These are phyloP conservation scores for Penicillium sp. DNA, from an alignment of 2,329 filamentous ascomycete species.

Conservation along the genomic window DNA sequence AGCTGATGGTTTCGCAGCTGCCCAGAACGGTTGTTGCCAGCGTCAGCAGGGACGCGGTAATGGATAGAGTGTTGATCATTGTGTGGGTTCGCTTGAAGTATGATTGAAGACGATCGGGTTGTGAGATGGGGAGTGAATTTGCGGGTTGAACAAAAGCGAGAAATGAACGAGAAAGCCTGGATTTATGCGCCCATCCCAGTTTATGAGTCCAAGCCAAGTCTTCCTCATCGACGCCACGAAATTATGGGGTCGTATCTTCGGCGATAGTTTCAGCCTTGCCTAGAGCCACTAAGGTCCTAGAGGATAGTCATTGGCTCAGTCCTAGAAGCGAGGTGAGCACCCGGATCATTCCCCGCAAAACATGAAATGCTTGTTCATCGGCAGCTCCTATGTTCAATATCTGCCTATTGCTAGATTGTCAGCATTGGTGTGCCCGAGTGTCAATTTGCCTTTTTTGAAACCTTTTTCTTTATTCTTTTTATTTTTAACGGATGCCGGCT, in stretches of 20 bases:
- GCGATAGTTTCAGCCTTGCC: neutral
- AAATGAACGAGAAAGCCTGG: neutral
- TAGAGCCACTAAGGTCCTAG: neutral
- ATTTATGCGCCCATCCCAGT: neutral
- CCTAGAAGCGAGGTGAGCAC: neutral
- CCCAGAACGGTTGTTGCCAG: constrained; percentile 9
- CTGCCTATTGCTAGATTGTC: neutral
- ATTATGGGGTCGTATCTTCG: neutral
- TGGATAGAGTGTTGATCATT: neutral
- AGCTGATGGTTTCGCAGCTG: constrained; percentile 9
- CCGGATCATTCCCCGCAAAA: neutral
- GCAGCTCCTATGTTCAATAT: no score
- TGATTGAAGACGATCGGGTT: neutral
- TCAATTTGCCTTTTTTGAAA: neutral
- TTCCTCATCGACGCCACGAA: neutral
- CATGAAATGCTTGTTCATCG: neutral
- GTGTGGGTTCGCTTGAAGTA: neutral
- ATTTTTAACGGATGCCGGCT: neutral
- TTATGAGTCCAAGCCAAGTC: neutral
- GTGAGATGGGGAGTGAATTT: neutral
- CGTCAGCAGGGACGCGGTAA: constrained; percentile 5
- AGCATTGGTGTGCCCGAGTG: neutral
- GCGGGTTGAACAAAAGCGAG: neutral
- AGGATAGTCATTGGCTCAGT: neutral
- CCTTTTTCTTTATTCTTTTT: neutral